Percentiles rank a stretch among this genome's conserved stretches.
Conservation (phyloP, 2,329 filamentous ascomycete genomes). For the Pseudogymnoascus sp. region DNA sequence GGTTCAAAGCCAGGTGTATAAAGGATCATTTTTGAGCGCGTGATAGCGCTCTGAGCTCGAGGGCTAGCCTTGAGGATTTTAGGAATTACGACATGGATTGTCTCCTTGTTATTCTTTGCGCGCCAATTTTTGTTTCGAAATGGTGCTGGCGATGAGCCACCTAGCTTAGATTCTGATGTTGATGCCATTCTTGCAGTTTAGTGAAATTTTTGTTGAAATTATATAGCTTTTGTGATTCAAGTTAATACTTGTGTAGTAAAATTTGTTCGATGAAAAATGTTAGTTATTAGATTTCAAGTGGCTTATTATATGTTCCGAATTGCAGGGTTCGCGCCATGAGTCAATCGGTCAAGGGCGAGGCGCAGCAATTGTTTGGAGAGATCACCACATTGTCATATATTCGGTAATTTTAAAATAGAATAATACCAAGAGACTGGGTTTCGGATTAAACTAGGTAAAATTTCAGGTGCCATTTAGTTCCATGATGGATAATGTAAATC, state of each 20-base stretch:
- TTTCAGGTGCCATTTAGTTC: too few relatives aligned
- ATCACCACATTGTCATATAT: not conserved
- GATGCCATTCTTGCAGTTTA: not conserved
- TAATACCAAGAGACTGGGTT: too few relatives aligned
- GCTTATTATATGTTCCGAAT: not conserved
- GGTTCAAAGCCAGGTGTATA: constrained; percentile 11
- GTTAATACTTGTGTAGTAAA: not conserved
- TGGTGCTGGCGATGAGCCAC: not conserved
- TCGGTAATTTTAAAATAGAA: not conserved
- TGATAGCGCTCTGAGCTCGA: constrained; percentile 14
- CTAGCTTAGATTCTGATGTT: not conserved
- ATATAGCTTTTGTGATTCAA: not conserved
- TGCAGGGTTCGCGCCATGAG: not conserved
- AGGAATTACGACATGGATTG: constrained; percentile 20
- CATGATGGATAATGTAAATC: too few relatives aligned
- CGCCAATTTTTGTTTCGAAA: constrained; percentile 12
- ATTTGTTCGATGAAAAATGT: not conserved
- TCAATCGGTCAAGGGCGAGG: not conserved
- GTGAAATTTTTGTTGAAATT: not conserved
- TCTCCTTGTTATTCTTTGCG: constrained; percentile 21
- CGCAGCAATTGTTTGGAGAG: not conserved
- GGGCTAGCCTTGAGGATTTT: constrained; percentile 16
- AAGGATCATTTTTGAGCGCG: constrained; percentile 16
- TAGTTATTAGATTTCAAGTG: not conserved
- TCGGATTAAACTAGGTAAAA: not conserved